These are phyloP conservation scores for Moniliella sp. DNA, from an alignment of 1,284 basidiomycete species.

Conservation along the genomic window DNA sequence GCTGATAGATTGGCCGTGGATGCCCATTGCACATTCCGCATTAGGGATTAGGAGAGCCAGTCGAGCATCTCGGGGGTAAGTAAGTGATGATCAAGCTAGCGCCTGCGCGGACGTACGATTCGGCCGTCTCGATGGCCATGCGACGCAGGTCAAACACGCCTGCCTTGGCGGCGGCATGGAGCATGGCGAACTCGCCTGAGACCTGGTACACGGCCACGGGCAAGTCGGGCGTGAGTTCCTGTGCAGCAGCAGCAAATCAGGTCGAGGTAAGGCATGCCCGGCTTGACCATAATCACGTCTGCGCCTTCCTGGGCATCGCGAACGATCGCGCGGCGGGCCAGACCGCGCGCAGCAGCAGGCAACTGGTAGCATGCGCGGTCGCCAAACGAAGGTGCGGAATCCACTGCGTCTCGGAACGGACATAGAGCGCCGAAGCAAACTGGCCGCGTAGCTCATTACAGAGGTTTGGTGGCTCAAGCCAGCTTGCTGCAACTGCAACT, in stretches of 20 bases:
- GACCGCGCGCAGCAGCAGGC: slow-evolving; percentile 63
- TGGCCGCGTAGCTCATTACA: slow-evolving; percentile 94
- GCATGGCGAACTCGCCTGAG: slow-evolving; percentile 78
- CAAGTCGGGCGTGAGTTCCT: slow-evolving; percentile 57
- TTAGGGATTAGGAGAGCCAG: no score
- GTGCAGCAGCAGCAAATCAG: slow-evolving; percentile 75
- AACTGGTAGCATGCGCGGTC: slow-evolving; percentile 94
- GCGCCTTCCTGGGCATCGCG: slow-evolving; percentile 77
- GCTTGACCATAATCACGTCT: slow-evolving; percentile 98
- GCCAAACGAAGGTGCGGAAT: slow-evolving; percentile 77
- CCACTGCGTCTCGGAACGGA: slow-evolving; percentile 92
- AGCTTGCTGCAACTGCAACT: slow-evolving; percentile 56
- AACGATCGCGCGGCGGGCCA: slow-evolving; percentile 78
- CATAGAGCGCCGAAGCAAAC: slow-evolving; percentile 86
- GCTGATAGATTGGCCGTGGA: no score
- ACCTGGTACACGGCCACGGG: slow-evolving; percentile 66
- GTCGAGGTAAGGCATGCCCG: slow-evolving; percentile 82
- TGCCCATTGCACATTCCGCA: no score
- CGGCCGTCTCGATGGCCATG: slow-evolving; percentile 80
- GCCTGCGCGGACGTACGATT: slow-evolving; percentile 73
- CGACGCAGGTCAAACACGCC: slow-evolving; percentile 74
- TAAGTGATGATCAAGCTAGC: slow-evolving; percentile 75
- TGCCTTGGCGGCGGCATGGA: slow-evolving; percentile 72
- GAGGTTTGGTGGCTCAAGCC: slow-evolving; percentile 53
- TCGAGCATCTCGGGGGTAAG: no score